These are phyloP conservation scores for Cercospora sp. DNA, from an alignment of 2,329 filamentous ascomycete genomes.

Conservation along the genomic window DNA sequence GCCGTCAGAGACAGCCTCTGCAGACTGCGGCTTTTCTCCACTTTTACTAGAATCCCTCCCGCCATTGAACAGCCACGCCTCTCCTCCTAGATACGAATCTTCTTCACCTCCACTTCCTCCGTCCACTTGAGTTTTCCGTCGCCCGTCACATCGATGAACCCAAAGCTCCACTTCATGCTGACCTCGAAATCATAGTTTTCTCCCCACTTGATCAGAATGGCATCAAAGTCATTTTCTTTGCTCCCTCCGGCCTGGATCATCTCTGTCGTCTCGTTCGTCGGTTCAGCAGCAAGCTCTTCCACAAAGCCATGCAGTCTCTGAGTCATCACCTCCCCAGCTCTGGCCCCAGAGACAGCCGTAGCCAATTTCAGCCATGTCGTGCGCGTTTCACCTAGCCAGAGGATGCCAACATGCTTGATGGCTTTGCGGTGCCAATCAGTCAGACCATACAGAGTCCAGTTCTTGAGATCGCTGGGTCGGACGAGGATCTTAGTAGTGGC, in stretches of 20 bases:
- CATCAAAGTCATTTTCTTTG: background rate
- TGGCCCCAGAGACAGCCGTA: background rate
- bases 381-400: background rate
- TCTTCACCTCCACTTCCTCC: background rate
- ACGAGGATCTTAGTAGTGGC: background rate
- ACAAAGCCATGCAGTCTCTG: background rate
- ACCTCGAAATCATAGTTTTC: background rate
- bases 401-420: background rate
- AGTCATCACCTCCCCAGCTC: background rate
- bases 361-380: background rate
- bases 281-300: background rate
- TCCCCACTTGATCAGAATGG: background rate
- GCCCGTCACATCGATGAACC: background rate
- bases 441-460: background rate
- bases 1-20: background rate
- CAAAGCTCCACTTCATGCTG: background rate
- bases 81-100: background rate
- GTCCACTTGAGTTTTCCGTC: background rate
- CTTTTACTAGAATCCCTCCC: background rate
- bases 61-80: background rate
- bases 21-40: background rate
- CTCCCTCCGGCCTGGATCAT: background rate
- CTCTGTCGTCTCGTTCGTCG: background rate
- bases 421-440: background rate
- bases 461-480: background rate